Base-by-base conservation (phyloP, 345 rosid genomes). In the Hibiscus mutabilis region DNA sequence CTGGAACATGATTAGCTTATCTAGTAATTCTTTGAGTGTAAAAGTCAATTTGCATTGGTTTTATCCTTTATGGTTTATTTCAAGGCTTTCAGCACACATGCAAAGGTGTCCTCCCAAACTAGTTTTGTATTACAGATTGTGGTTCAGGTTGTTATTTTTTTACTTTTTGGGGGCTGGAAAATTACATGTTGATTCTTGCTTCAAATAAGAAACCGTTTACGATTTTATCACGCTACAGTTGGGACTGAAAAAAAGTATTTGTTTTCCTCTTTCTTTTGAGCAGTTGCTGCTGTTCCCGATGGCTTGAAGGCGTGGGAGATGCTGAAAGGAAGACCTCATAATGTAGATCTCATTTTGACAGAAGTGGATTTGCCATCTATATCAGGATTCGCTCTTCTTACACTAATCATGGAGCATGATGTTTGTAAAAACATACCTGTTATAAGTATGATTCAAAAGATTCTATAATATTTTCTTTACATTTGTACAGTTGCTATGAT, bases 221-320 rank as follows among this genome's bases (percentile, higher is more conserved):
- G 4, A 14, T 35, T 21, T 9, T 40, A 18, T 11, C 21, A 14
- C 33, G 46, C 31, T 37, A 16, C 55, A 24, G 44, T 64, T 52
- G 18, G 66, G 59, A 58, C 72, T 79, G 66, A 73, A 31, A 13
- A 16, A 10, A 5, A 25, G 68, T 35, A n/a, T 73, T 71, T 1
- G 6, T 35, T 35, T 18, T 73, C 64, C 2, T 46, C 16, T 11
- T 46, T 49, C 68, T 72, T 74, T 64, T 75, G 73, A n/a, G 75
- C 87, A 95, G 99, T 95, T 82, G 85, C 78, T 25, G 85, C 93
- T 29, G 94, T 89, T 47, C 60, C 97, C 46, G 96, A 95, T 86
- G 99, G 99, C 52, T 81, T 95, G 59, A 86, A 88, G 79, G 99
- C 97, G 13, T 95, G 99, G 99, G 95, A 92, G 86, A 79, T 88